phyloP scores from a whole-genome alignment of 768 basidiomycete genomes.

The Trametes villosa region DNA sequence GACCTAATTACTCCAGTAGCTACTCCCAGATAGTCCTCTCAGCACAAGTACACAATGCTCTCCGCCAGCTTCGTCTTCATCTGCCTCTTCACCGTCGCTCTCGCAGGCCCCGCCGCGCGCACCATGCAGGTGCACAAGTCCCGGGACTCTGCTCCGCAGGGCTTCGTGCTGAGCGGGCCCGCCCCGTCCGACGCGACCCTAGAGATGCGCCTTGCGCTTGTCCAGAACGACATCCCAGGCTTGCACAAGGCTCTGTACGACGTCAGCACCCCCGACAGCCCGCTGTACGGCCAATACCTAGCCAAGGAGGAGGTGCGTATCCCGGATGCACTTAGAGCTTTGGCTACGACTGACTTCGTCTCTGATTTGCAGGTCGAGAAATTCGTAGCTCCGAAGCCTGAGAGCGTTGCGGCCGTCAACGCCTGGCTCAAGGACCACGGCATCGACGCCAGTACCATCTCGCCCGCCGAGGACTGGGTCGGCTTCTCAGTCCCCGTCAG shows the following conservation, averaged over 20 bases:
- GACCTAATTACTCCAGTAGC: too few species aligned
- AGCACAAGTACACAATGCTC: too few species aligned
- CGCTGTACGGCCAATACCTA: slow-evolving; percentile 37
- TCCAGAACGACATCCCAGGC: slow-evolving; percentile 40
- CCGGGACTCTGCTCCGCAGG: background rate
- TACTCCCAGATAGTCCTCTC: too few species aligned
- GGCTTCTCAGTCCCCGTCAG: slow-evolving; percentile 23
- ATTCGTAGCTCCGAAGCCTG: background rate
- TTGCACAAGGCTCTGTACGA: slow-evolving; percentile 40
- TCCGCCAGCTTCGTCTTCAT: background rate
- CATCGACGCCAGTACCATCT: slow-evolving; percentile 16
- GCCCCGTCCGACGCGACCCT: slow-evolving; percentile 23
- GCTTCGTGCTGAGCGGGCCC: background rate
- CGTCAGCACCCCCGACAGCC: slow-evolving; percentile 43
- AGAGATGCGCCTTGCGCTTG: slow-evolving; percentile 43
- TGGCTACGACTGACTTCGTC: too few species aligned
- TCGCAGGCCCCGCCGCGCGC: background rate
- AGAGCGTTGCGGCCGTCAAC: too few species aligned
- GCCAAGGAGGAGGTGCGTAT: slow-evolving; percentile 24
- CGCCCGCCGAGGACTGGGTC: slow-evolving; percentile 33
- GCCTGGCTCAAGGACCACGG: slow-evolving; percentile 22
- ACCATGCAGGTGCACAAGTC: background rate
- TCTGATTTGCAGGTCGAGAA: too few species aligned
- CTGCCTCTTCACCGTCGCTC: background rate
- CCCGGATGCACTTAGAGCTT: background rate